Evolutionary conservation across 495 filamentous ascomycete species (phyloP).

Genomic region (Aspergillus bridgeri): DNA sequence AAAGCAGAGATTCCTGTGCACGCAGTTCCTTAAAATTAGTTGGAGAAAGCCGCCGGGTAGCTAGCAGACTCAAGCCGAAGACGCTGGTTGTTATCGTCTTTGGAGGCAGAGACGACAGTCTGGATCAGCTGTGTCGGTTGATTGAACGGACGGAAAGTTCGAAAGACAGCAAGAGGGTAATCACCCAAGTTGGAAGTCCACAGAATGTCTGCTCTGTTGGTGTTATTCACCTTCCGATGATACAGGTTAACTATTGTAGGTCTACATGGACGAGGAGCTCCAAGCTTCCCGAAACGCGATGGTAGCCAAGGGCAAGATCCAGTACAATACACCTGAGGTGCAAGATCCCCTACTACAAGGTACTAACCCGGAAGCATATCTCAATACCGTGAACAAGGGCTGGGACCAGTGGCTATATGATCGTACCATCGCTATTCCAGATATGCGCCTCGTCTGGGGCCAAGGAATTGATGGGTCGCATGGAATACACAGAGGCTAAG

Average conservation of each 20-base stretch:
- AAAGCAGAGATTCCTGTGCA: constrained; percentile 14
- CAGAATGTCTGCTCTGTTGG: constrained; percentile 23
- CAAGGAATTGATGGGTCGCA: constrained; percentile 36
- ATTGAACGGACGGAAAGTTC: constrained; percentile 16
- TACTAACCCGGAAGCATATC: constrained; percentile 31
- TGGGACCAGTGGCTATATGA: constrained; percentile 35
- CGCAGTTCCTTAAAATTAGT: constrained; percentile 24
- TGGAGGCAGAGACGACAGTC: constrained; percentile 41
- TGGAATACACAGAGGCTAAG: constrained; percentile 43
- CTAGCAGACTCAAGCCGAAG: constrained; percentile 10
- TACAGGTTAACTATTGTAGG: constrained; percentile 6
- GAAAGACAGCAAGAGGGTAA: constrained; percentile 21
- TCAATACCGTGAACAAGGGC: constrained; percentile 14
- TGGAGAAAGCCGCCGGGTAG: constrained; percentile 18
- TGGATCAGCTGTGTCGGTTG: constrained; percentile 30
- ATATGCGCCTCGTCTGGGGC: constrained; percentile 39
- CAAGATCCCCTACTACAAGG: constrained; percentile 33
- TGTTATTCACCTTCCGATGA: too few relatives aligned
- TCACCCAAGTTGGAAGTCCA: constrained; percentile 40
- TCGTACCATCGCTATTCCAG: constrained; percentile 27
- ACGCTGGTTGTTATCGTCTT: constrained; percentile 53
- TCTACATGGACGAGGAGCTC: constrained; percentile 27
- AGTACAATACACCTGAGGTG: constrained; percentile 43
- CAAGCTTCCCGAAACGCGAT: constrained; percentile 3
- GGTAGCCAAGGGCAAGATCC: constrained; percentile 21